Evolutionary conservation across 2,329 filamentous ascomycete species (phyloP), one percentile per base, ranked within the genome.

Genomic region (Trichoderma sp.): DNA sequence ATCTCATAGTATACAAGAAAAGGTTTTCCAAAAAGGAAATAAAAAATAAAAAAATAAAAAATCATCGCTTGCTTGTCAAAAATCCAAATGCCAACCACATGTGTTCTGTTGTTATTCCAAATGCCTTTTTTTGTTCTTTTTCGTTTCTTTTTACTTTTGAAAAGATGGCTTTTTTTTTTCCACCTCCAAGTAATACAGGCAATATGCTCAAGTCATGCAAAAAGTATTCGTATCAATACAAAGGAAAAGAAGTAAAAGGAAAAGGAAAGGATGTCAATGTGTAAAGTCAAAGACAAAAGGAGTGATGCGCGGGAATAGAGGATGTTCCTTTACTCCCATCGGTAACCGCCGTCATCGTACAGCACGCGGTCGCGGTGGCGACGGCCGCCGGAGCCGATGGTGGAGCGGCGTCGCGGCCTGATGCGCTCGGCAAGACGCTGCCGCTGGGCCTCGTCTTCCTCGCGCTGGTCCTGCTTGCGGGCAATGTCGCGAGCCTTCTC

Each of bases 371-470:
- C 78, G 34, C 80, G 77, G 55, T 78, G 77, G 34, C 82, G 79
- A 28, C 80, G 77, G 73, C 78, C 79, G 65, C 79, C 79, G 30
- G 81, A 76, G 20, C 80, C 80, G 12, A 83, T 78, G 2, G 80
- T 80, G 3, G 81, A 78, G 1, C 81, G 78, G 20, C 82, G 80
- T 53, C 76, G 77, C 4, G 81, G 82, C 73, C 80, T 78, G 78
- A 84, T 81, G 23, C 83, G 80, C 76, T 85, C 82, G 71, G 74
- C 79, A 2, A 85, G 78, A 43, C 83, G 80, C 62, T 79, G 78
- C 13, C 75, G 72, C 62, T 80, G 76, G 5, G 77, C 78, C 50
- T 79, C 78, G 68, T 78, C 76, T 65, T 81, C 78, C 4, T 78
- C 79, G 1, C 76, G 77, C 73, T 76, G 50, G 58, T 80, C 78